Evolutionary conservation across 2,329 filamentous ascomycete genomes (phyloP), one percentile per base, ranked within the genome.

Genomic region (Nothomitra cinnamomea): DNA sequence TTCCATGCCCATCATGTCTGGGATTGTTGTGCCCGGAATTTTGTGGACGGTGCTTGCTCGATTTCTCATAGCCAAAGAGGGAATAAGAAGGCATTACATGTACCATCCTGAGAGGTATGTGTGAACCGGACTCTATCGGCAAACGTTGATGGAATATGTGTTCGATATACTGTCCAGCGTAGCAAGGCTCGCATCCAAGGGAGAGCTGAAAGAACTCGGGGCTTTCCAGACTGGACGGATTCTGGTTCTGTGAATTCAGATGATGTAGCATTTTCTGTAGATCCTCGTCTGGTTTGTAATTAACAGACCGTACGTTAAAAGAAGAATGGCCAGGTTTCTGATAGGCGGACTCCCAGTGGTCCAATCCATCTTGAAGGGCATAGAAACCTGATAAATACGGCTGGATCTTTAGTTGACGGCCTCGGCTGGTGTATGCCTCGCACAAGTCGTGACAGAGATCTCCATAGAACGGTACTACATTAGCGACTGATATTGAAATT

Each of bases 401-500:
- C 10, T 49, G 24, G n/a, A 49, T 35, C n/a, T 49, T 49, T 10
- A 49, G 15, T 28, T 49, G 45, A 22, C 25, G 56, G 53, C 55
- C 58, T 53, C 57, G 58, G 38, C 45, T 59, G 19, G 59, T 55
- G 51, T 59, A 58, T 50, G 56, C 56, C 52, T 61, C 59, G 49
- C 60, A 56, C 43, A 63, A 56, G 32, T 60, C 62, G 51, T 61
- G 60, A 47, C 59, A 59, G 24, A 63, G 41, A 47, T 63, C 61
- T 19, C 61, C 61, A 56, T 62, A 63, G 52, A 61, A 63, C 7
- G 61, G 61, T 25, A 63, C 59, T 47, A 59, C 58, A 54, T 62
- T 58, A 17, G 57, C 56, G 25, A 60, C 55, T n/a, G 58, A 53
- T 21, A 61, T 57, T 19, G 57, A 56, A 40, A 57, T 57, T 3